phyloP scores from a whole-genome alignment of 23 red algal genomes.

The Cyanidium caldarium region DNA sequence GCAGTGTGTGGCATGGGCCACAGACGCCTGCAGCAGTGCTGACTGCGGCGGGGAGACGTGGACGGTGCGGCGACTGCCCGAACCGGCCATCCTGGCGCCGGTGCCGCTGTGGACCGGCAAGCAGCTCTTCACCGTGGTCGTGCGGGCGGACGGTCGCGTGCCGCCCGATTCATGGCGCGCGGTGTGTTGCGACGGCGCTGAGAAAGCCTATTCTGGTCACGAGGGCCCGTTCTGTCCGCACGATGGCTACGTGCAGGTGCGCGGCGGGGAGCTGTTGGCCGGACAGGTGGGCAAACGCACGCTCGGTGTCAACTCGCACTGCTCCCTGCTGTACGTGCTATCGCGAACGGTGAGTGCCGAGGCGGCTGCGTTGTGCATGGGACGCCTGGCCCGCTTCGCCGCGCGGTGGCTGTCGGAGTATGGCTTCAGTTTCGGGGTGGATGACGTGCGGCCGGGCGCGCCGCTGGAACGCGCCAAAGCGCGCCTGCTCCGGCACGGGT shows the following conservation, averaged over 20 bases:
- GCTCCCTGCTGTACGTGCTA: slow-evolving; percentile 68
- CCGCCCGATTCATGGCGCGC: slow-evolving; percentile 12
- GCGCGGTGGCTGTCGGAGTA: slow-evolving; percentile 53
- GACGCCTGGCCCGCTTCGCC: slow-evolving; percentile 54
- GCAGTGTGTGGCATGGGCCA: neutral
- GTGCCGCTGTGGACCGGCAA: slow-evolving; percentile 92
- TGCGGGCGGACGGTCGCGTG: slow-evolving; percentile 44
- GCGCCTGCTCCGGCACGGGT: slow-evolving; percentile 21
- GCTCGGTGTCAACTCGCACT: slow-evolving; percentile 62
- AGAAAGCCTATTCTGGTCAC: slow-evolving; percentile 5
- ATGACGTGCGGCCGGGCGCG: slow-evolving; percentile 66
- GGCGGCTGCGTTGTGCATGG: slow-evolving; percentile 65
- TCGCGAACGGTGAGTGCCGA: slow-evolving; percentile 37
- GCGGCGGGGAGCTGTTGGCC: slow-evolving; percentile 63
- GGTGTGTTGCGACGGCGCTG: neutral
- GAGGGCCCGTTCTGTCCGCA: slow-evolving; percentile 22
- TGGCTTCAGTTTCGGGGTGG: slow-evolving; percentile 85
- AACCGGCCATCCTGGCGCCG: slow-evolving; percentile 66
- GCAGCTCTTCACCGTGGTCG: slow-evolving; percentile 49
- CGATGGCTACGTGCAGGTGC: slow-evolving; percentile 67
- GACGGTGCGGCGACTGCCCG: slow-evolving; percentile 33
- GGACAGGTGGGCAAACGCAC: slow-evolving; percentile 84
- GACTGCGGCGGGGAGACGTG: too few relatives aligned
- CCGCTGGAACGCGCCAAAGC: slow-evolving; percentile 24
- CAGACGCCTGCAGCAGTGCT: neutral